Evolutionary conservation across 306 rosid genomes (phyloP).

Genomic region (Lithocarpus polystachyus): DNA sequence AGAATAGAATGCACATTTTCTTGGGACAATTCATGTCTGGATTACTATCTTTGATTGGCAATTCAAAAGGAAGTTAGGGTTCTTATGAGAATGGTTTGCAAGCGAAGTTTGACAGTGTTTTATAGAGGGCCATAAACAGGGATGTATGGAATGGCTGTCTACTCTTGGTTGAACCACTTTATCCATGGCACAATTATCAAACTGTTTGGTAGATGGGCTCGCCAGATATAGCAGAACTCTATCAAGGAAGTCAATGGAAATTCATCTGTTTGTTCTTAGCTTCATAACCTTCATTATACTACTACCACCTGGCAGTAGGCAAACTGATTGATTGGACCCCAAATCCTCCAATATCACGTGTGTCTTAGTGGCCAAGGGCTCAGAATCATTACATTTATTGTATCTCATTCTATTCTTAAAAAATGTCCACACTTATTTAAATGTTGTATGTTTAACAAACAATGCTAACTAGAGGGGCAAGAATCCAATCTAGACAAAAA

Average conservation of each 20-base stretch:
- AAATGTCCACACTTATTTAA: neutral
- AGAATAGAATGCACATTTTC: neutral
- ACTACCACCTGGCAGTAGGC: neutral
- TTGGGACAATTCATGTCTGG: neutral
- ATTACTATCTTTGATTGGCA: neutral
- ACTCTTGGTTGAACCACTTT: neutral
- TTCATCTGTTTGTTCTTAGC: neutral
- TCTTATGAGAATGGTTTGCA: neutral
- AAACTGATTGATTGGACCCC: neutral
- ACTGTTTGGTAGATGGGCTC: neutral
- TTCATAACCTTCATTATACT: neutral
- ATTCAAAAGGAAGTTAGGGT: neutral
- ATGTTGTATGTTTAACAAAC: neutral
- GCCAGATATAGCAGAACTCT: neutral
- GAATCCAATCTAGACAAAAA: neutral
- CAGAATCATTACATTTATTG: neutral
- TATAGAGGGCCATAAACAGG: neutral
- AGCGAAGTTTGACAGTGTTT: neutral
- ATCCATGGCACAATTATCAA: neutral
- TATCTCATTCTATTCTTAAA: neutral
- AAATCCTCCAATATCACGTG: neutral
- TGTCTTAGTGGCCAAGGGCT: neutral
- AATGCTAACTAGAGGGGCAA: neutral
- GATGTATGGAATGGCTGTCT: neutral
- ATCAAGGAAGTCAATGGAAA: neutral